Conservation (phyloP, 371 early-diverging fungal species). For the Umbelopsis sp. region DNA sequence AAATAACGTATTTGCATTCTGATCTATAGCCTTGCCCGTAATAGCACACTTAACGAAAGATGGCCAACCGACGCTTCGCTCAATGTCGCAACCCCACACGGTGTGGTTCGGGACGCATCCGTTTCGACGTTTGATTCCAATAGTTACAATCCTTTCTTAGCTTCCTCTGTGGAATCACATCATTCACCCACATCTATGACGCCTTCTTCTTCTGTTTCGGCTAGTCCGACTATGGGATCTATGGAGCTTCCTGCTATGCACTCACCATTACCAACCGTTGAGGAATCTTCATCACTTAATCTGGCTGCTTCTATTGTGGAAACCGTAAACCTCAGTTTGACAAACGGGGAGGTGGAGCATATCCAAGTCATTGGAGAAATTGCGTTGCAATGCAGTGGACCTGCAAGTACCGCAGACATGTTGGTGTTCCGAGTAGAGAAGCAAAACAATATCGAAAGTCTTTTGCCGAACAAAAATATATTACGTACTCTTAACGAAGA, state of each 20-base stretch:
- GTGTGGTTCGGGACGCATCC: background rate
- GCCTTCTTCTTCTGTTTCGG: conserved; percentile 2
- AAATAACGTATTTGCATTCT: background rate
- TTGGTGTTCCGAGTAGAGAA: conserved; percentile 2
- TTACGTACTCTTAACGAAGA: background rate
- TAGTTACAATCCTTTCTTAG: conserved; percentile 1
- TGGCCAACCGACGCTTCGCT: conserved; percentile 4
- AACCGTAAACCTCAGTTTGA: conserved; percentile 5
- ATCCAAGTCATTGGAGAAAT: background rate
- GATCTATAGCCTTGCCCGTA: background rate
- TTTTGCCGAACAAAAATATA: conserved; percentile 3
- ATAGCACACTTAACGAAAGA: conserved; percentile 3
- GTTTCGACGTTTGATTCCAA: conserved; percentile 10
- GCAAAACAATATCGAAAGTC: background rate
- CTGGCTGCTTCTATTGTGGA: conserved; percentile 18
- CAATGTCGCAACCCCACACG: background rate
- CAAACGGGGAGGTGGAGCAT: background rate
- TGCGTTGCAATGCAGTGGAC: conserved; percentile 6
- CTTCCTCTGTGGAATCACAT: background rate
- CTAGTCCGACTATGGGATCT: conserved; percentile 9
- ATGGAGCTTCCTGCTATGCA: conserved; percentile 17
- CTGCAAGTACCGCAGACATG: background rate
- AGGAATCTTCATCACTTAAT: conserved; percentile 17
- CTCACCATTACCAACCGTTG: conserved; percentile 8
- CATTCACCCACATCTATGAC: conserved; percentile 3